Evolutionary conservation across 768 basidiomycete genomes (phyloP).

Genomic region (Kwoniella mangroviensis): DNA sequence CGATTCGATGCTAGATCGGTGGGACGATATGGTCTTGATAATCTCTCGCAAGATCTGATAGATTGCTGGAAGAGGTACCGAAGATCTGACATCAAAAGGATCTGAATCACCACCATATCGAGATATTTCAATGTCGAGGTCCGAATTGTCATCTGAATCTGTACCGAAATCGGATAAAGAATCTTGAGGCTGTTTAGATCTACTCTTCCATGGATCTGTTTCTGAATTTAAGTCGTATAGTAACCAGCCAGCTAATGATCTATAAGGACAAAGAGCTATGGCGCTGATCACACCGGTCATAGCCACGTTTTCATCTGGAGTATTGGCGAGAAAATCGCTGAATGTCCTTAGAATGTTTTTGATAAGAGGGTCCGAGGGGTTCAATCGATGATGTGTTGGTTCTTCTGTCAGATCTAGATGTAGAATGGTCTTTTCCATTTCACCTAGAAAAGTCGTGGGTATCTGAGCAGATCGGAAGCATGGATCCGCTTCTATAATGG

Average conservation of each 20-base stretch:
- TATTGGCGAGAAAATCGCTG: conserved; percentile 79
- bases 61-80: conserved; percentile 65
- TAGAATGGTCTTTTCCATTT: conserved; percentile 17
- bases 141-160: conserved; percentile 27
- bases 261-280: conserved; percentile 80
- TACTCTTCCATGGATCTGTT: conserved; percentile 29
- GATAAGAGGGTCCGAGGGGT: conserved; percentile 76
- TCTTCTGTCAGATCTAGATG: not conserved
- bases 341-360: conserved; percentile 72
- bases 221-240: conserved; percentile 62
- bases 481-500: conserved; percentile 75
- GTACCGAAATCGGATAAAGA: not conserved
- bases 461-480: conserved; percentile 78
- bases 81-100: conserved; percentile 72
- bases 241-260: conserved; percentile 87
- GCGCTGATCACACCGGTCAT: conserved; percentile 80
- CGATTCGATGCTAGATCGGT: conserved; percentile 72
- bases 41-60: conserved; percentile 80
- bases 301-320: conserved; percentile 84
- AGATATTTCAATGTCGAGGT: not conserved
- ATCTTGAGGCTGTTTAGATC: not conserved
- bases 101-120: conserved; percentile 58
- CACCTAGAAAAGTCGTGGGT: conserved; percentile 54
- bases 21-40: conserved; percentile 77
- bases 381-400: conserved; percentile 65